Percentiles rank a stretch among this genome's conserved stretches.
These are phyloP conservation scores for Endoconidiophora laricicola DNA, from an alignment of 2,329 filamentous ascomycete species.

Conservation along the genomic window DNA sequence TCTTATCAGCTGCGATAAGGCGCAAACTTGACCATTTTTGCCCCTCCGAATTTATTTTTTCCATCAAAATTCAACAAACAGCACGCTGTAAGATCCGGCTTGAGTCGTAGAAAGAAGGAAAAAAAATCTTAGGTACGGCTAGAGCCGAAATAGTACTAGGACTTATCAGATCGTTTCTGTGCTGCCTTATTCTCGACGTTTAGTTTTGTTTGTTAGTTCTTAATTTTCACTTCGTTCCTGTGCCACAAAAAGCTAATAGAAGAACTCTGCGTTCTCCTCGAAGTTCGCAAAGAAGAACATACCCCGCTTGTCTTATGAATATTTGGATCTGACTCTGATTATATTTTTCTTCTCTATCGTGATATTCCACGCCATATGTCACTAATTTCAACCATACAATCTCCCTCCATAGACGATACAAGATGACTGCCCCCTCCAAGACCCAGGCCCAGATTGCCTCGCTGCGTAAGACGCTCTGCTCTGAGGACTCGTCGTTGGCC, in stretches of 20 bases:
- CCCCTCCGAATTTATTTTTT: conserved; percentile 14
- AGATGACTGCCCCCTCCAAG: conserved; percentile 8
- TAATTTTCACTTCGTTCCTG: too few relatives aligned
- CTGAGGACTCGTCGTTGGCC: conserved; percentile 67
- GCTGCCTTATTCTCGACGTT: too few relatives aligned
- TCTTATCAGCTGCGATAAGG: conserved; percentile 2
- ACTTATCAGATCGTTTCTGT: conserved; percentile 7
- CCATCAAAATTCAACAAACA: background rate
- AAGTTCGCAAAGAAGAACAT: too few relatives aligned
- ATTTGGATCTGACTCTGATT: background rate
- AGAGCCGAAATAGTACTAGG: background rate
- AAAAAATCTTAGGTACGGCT: conserved; percentile 1
- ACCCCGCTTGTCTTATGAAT: conserved; percentile 3
- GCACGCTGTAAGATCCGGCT: background rate
- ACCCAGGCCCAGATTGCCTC: conserved; percentile 34
- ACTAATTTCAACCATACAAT: background rate
- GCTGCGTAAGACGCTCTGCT: conserved; percentile 60
- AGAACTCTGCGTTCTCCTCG: too few relatives aligned
- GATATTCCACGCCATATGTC: background rate
- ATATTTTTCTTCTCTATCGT: background rate
- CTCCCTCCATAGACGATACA: background rate
- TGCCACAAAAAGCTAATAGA: too few relatives aligned
- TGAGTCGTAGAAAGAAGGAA: background rate
- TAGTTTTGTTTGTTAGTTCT: too few relatives aligned
- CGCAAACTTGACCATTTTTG: conserved; percentile 2